phyloP scores from a whole-genome alignment of 1,139 yeast species.

The Taiozyma sp. region DNA sequence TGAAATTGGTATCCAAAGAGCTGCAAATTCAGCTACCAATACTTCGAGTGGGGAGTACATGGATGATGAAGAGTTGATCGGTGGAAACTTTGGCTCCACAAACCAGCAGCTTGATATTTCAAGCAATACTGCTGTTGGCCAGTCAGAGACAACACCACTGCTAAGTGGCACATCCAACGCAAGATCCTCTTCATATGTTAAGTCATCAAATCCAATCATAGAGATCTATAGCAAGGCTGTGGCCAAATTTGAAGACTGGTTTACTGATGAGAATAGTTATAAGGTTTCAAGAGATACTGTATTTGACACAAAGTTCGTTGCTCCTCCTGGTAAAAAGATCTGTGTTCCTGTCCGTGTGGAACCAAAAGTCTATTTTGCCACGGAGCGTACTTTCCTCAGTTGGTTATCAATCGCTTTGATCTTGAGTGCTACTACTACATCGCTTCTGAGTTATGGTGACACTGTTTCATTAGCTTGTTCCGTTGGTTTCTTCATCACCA shows the following conservation, averaged over 20 bases:
- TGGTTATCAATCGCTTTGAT: conserved; percentile 76
- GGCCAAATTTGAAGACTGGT: conserved; percentile 35
- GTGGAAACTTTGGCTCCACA: conserved; percentile 35
- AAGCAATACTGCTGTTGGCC: conserved; percentile 1
- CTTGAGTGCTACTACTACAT: conserved; percentile 68
- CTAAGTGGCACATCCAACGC: conserved; percentile 28
- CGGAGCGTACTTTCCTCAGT: conserved; percentile 74
- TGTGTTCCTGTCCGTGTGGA: conserved; percentile 79
- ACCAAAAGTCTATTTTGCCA: conserved; percentile 82
- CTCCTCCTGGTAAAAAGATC: conserved; percentile 77
- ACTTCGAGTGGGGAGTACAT: conserved; percentile 29
- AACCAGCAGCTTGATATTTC: conserved; percentile 5
- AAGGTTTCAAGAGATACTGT: conserved; percentile 81
- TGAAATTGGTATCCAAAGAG: conserved; percentile 58
- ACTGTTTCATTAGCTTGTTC: conserved; percentile 72
- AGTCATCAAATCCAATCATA: conserved; percentile 25
- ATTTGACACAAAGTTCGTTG: conserved; percentile 55
- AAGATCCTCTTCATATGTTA: conserved; percentile 28
- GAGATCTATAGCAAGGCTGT: conserved; percentile 16
- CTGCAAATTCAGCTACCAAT: conserved; percentile 48
- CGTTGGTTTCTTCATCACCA: conserved; percentile 82
- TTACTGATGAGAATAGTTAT: conserved; percentile 64
- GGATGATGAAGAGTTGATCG: conserved; percentile 47
- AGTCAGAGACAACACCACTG: conserved; percentile 22
- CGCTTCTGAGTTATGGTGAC: conserved; percentile 68